These are phyloP conservation scores for Blepharisma japonicum DNA, from an alignment of 73 alveolate genomes.

Conservation along the genomic window DNA sequence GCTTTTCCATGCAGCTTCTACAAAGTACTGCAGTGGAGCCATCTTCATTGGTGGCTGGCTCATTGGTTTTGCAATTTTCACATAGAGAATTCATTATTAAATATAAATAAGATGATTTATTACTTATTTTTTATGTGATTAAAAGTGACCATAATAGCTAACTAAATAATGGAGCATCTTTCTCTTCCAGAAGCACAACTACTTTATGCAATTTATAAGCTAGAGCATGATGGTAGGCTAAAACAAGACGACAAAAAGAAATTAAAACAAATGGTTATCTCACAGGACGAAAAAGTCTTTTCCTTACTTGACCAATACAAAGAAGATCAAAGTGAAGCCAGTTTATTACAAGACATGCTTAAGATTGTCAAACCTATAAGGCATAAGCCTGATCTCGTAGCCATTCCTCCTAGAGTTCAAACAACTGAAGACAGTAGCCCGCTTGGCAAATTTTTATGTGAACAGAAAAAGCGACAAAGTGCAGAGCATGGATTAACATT, in stretches of 20 bases:
- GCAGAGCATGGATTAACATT: slow-evolving; percentile 22
- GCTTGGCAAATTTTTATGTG: slow-evolving; percentile 13
- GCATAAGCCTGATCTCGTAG: slow-evolving; percentile 1
- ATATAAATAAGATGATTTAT: too few species aligned
- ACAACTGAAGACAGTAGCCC: slow-evolving; percentile 1
- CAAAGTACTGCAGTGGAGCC: too few species aligned
- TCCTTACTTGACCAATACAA: background rate
- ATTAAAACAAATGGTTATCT: background rate
- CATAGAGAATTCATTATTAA: too few species aligned
- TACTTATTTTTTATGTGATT: too few species aligned
- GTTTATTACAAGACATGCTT: slow-evolving; percentile 9
- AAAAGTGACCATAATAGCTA: background rate
- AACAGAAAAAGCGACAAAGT: slow-evolving; percentile 19
- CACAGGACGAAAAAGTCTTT: background rate
- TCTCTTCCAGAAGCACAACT: slow-evolving; percentile 12
- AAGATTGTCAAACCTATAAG: background rate
- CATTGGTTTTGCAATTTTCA: too few species aligned
- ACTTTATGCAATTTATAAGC: slow-evolving; percentile 16
- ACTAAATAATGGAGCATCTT: slow-evolving; percentile 1
- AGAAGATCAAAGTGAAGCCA: slow-evolving; percentile 7
- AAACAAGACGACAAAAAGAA: background rate
- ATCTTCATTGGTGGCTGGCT: too few species aligned
- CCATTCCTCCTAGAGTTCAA: background rate
- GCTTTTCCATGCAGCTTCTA: background rate
- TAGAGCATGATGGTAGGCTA: background rate